Evolutionary conservation across 1,284 basidiomycete genomes (phyloP).

Genomic region (Microstroma glucosiphilum): DNA sequence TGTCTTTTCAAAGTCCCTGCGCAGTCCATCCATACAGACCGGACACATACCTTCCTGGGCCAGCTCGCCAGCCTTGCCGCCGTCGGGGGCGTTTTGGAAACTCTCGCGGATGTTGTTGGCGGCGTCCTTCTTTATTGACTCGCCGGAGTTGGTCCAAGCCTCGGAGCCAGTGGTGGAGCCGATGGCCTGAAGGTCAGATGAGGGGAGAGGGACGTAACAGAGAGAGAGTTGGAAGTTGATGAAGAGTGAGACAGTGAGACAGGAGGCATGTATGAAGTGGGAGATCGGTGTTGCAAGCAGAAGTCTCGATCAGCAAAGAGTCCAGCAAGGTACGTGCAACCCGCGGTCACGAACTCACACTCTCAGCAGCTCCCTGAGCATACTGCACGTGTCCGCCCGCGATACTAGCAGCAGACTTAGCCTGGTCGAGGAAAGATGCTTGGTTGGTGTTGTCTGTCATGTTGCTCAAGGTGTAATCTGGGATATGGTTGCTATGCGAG

Average conservation of each 20-base stretch:
- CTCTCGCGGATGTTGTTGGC: background rate
- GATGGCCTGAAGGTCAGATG: background rate
- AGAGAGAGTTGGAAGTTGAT: background rate
- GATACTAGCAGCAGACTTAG: conserved; percentile 2
- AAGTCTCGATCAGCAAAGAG: background rate
- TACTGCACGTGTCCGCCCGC: conserved; percentile 4
- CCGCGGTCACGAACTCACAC: background rate
- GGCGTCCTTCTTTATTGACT: background rate
- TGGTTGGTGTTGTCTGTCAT: background rate
- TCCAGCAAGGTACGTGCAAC: background rate
- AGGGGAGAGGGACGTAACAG: background rate
- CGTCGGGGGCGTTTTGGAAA: background rate
- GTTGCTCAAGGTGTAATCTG: background rate
- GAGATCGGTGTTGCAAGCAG: background rate
- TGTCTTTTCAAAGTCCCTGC: background rate
- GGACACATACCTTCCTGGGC: conserved; percentile 1
- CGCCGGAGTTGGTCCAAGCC: background rate
- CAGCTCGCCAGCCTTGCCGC: conserved; percentile 3
- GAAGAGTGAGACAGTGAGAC: background rate
- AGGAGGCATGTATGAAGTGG: background rate
- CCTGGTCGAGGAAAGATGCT: background rate
- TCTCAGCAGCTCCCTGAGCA: conserved; percentile 3
- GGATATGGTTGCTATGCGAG: too few species aligned
- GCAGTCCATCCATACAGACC: background rate
- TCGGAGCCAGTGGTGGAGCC: conserved; percentile 3